These are phyloP conservation scores for Rhizophora apiculata DNA, from an alignment of 345 rosid genomes.

Conservation along the genomic window DNA sequence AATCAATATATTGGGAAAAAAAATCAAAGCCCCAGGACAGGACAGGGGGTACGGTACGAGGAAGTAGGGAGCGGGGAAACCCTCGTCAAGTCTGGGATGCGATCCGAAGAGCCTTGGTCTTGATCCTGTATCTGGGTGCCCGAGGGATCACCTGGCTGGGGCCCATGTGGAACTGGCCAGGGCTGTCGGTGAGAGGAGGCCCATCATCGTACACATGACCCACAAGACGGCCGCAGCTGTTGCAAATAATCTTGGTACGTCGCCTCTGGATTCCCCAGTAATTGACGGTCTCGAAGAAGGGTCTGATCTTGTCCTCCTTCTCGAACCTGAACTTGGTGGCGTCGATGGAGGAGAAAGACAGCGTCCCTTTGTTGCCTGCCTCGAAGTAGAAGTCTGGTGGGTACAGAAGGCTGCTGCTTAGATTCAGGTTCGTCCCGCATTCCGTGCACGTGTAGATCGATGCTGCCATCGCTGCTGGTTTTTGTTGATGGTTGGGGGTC, in stretches of 20 bases:
- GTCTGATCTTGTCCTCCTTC: slow-evolving; percentile 77
- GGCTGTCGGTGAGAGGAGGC: slow-evolving; percentile 56
- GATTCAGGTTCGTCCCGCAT: slow-evolving; percentile 68
- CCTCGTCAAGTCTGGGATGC: slow-evolving; percentile 48
- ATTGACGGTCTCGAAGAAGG: slow-evolving; percentile 76
- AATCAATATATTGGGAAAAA: too few relatives aligned
- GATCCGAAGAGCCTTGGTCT: slow-evolving; percentile 60
- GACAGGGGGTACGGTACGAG: too few relatives aligned
- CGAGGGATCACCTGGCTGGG: slow-evolving; percentile 85
- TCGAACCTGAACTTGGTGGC: slow-evolving; percentile 62
- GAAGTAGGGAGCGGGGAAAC: too few relatives aligned
- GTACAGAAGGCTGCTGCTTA: slow-evolving; percentile 49
- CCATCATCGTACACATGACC: slow-evolving; percentile 86
- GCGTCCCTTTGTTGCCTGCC: slow-evolving; percentile 83
- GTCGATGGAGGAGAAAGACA: slow-evolving; percentile 72
- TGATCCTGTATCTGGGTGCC: slow-evolving; percentile 72
- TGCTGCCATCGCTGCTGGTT: slow-evolving; percentile 31
- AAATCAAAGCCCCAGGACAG: too few relatives aligned
- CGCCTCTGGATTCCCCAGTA: slow-evolving; percentile 86
- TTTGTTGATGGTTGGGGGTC: neutral
- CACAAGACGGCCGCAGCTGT: slow-evolving; percentile 48
- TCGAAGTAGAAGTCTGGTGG: slow-evolving; percentile 82
- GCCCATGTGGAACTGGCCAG: slow-evolving; percentile 73
- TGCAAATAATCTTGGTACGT: slow-evolving; percentile 71
- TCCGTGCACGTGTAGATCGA: slow-evolving; percentile 67